Conservation (phyloP, 257 asterid genomes). For the Sherardia arvensis region DNA sequence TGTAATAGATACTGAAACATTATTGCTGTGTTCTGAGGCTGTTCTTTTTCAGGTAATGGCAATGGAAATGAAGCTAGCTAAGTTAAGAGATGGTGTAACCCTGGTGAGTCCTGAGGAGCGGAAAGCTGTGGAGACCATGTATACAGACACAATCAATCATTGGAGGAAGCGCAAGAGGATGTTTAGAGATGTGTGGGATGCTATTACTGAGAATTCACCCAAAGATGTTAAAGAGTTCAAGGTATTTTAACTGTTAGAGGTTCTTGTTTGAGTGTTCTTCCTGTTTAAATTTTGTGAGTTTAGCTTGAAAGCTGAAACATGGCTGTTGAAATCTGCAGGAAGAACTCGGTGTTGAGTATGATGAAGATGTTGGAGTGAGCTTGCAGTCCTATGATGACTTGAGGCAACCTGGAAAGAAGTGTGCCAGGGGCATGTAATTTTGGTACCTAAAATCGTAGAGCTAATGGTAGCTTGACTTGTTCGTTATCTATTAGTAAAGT, state of each 20-base stretch:
- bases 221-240: slow-evolving; percentile 76
- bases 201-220: slow-evolving; percentile 89
- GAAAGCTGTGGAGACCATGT: slow-evolving; percentile 51
- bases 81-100: slow-evolving; percentile 69
- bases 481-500: not conserved
- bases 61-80: slow-evolving; percentile 75
- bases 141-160: slow-evolving; percentile 41
- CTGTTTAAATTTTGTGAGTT: slow-evolving; percentile 4
- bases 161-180: slow-evolving; percentile 93
- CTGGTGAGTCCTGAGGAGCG: slow-evolving; percentile 83
- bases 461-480: not conserved
- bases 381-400: slow-evolving; percentile 63
- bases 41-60: slow-evolving; percentile 41
- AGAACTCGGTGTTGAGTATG: slow-evolving; percentile 89
- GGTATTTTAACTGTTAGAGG: slow-evolving; percentile 23
- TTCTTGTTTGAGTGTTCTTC: not conserved
- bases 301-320: not conserved
- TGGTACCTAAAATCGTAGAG: not conserved
- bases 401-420: slow-evolving; percentile 47
- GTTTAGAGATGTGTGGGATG: slow-evolving; percentile 91
- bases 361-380: slow-evolving; percentile 76
- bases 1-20: slow-evolving; percentile 5
- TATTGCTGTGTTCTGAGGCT: slow-evolving; percentile 1
- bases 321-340: slow-evolving; percentile 37
- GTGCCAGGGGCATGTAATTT: slow-evolving; percentile 35